A percentile compares a stretch with the other conserved stretches of the same genome.
These are phyloP conservation scores for Marasmius fiardii DNA, from an alignment of 1,284 basidiomycete genomes.

Conservation along the genomic window DNA sequence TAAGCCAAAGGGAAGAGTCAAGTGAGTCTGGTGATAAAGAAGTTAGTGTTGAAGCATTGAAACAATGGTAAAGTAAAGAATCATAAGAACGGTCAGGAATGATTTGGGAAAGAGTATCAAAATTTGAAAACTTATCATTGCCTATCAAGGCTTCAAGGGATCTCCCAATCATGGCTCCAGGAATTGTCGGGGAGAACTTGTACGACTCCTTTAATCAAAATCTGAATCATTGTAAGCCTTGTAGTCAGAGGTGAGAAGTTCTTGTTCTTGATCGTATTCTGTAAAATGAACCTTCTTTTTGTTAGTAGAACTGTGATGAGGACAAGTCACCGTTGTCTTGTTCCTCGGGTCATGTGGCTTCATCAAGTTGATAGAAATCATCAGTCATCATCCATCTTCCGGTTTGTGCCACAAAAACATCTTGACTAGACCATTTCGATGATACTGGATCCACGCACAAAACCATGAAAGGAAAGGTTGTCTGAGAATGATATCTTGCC, in stretches of 20 bases:
- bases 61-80: slow-evolving; percentile 7
- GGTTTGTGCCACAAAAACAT: slow-evolving; percentile 21
- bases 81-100: slow-evolving; percentile 18
- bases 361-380: slow-evolving; percentile 11
- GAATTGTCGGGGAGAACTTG: slow-evolving; percentile 9
- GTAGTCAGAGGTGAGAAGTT: slow-evolving; percentile 5
- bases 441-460: slow-evolving; percentile 19
- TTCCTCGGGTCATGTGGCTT: slow-evolving; percentile 12
- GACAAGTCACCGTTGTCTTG: slow-evolving; percentile 4
- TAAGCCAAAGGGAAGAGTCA: slow-evolving; percentile 32
- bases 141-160: slow-evolving; percentile 15
- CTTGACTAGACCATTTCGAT: slow-evolving; percentile 4
- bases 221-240: too few species aligned
- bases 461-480: slow-evolving; percentile 28
- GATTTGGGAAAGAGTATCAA: slow-evolving; percentile 12
- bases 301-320: neutral
- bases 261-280: slow-evolving; percentile 12
- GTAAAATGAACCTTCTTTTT: neutral
- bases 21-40: neutral
- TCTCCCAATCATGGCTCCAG: slow-evolving; percentile 15
- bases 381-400: neutral
- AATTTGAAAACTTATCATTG: slow-evolving; percentile 15
- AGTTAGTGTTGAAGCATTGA: neutral
- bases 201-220: slow-evolving; percentile 14
- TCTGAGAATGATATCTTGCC: slow-evolving; percentile 24